Percentiles rank a stretch among this genome's conserved stretches.
Conservation (phyloP, 371 early-diverging fungal genomes). For the Rhizopus sp. region DNA sequence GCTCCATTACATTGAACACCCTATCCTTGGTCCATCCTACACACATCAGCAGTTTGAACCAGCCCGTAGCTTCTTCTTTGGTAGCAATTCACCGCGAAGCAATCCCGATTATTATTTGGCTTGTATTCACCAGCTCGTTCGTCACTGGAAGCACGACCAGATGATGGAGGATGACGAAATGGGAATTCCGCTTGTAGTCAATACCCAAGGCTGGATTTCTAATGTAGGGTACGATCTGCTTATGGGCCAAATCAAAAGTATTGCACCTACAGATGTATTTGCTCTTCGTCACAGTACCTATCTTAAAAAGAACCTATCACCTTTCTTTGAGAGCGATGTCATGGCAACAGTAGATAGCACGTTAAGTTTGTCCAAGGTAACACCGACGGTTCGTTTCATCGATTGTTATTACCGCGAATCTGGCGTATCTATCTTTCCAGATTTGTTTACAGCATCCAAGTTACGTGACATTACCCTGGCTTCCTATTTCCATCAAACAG, state of each 20-base stretch:
- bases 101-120: slow-evolving; percentile 73
- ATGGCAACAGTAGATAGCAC: slow-evolving; percentile 5
- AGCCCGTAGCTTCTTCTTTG: slow-evolving; percentile 65
- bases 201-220: slow-evolving; percentile 85
- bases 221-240: slow-evolving; percentile 77
- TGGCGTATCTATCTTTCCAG: slow-evolving; percentile 9
- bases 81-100: slow-evolving; percentile 61
- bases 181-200: slow-evolving; percentile 72
- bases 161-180: slow-evolving; percentile 7
- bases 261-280: slow-evolving; percentile 59
- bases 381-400: slow-evolving; percentile 22
- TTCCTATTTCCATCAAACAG: slow-evolving; percentile 46
- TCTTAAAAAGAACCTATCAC: slow-evolving; percentile 32
- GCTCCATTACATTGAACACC: slow-evolving; percentile 62
- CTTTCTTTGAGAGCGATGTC: slow-evolving; percentile 31
- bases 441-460: slow-evolving; percentile 57
- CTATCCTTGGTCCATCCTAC: slow-evolving; percentile 79
- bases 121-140: slow-evolving; percentile 57
- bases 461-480: slow-evolving; percentile 55
- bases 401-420: slow-evolving; percentile 12
- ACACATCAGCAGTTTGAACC: slow-evolving; percentile 65
- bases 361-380: slow-evolving; percentile 5
- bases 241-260: slow-evolving; percentile 51
- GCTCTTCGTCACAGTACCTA: slow-evolving; percentile 22
- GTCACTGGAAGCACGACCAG: slow-evolving; percentile 49